Percentiles rank a stretch among this genome's conserved stretches.
Evolutionary conservation across 768 basidiomycete species (phyloP).

Genomic region (Rhizopogon roseolus): DNA sequence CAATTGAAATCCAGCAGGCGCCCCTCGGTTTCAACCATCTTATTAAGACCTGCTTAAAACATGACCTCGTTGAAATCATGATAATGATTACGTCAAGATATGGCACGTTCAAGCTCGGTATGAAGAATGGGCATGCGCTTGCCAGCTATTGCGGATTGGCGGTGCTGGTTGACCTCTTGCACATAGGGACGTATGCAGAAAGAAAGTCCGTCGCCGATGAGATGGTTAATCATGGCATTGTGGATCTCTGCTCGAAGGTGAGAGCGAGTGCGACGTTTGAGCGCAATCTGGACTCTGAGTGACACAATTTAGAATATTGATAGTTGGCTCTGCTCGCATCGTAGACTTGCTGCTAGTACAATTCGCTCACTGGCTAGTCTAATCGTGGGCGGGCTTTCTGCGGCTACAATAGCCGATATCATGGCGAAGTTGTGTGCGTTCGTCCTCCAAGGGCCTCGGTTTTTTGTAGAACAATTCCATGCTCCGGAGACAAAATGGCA

Average conservation of each 20-base stretch:
- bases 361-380: slow-evolving; percentile 18
- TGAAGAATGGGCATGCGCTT: slow-evolving; percentile 6
- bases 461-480: slow-evolving; percentile 14
- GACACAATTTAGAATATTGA: slow-evolving; percentile 11
- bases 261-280: background rate
- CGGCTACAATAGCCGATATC: slow-evolving; percentile 15
- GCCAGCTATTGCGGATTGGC: slow-evolving; percentile 7
- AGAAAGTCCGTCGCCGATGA: slow-evolving; percentile 6
- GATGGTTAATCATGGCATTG: slow-evolving; percentile 13
- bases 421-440: slow-evolving; percentile 19
- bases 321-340: slow-evolving; percentile 16
- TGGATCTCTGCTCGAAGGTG: slow-evolving; percentile 20
- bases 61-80: background rate
- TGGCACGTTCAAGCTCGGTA: background rate
- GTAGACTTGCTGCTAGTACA: slow-evolving; percentile 11
- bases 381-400: slow-evolving; percentile 15
- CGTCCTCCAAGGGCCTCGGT: slow-evolving; percentile 19
- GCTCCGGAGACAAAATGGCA: slow-evolving; percentile 8
- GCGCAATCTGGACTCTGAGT: background rate
- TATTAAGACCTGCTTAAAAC: background rate
- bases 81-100: background rate
- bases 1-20: background rate
- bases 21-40: background rate
- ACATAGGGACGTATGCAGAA: background rate
- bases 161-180: background rate